Base-by-base conservation (phyloP, 129 eudicot genomes). In the Lonicera japonica region DNA sequence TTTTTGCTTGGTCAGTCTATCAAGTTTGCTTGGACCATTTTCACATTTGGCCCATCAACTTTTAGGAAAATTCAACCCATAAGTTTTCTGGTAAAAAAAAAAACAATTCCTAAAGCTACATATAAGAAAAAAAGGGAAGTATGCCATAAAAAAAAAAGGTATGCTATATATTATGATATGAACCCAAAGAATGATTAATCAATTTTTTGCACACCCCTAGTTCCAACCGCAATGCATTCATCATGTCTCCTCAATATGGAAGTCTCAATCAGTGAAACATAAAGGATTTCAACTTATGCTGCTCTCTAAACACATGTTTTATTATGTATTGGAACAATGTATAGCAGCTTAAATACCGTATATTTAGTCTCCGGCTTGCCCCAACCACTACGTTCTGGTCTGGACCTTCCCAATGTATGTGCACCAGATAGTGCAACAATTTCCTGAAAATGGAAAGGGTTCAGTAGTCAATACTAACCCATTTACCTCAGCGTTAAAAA, bases 301-400 rank as follows among this genome's bases (percentile, higher is more conserved):
- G 15, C 58, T 48, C 58, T 48, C n/a, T 50, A 7, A n/a, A 41
- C 8, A n/a, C 46, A 50, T 34, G 25, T 63, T 25, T 29, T 16
- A n/a, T n/a, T n/a, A 22, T 6, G 24, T 6, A 21, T 17, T 63
- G 46, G 23, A 3, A 7, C 8, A 13, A 21, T 23, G 21, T 4
- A 10, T 43, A 43, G 36, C 60, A 34, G 46, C 39, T 59, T 38
- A 20, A 8, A 21, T 87, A 92, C 99, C 77, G 99, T 92, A 62
- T 92, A 92, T 74, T 85, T 82, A 29, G 99, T 92, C 81, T 87
- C 91, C 29, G 99, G 95, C 78, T 92, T 92, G 72, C 99, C 99
- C 99, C 99, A 92, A 40, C 99, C 99, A 56, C 99, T 92, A 46
- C 99, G 99, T 47, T 92, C 99, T 13, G 99, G 99, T 78, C 95